Conservation (phyloP, 768 basidiomycete species). For the Termitomyces sp. region DNA sequence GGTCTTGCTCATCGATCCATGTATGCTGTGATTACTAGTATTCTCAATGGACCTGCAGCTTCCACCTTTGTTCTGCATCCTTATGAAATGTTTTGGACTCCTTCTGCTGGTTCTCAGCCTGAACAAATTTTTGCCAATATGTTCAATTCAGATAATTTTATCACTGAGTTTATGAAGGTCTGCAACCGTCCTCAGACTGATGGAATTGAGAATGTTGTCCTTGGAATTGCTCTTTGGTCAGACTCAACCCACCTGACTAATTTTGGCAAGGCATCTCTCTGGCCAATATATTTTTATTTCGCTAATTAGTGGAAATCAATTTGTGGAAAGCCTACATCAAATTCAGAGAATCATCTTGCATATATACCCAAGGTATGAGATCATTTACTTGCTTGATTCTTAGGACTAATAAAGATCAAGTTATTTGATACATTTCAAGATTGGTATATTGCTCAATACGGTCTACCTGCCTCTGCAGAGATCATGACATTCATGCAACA, state of each 20-base stretch:
- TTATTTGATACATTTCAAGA: slow-evolving; percentile 20
- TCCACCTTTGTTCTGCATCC: slow-evolving; percentile 15
- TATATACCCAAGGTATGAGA: too few relatives aligned
- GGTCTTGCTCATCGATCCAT: slow-evolving; percentile 27
- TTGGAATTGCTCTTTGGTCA: slow-evolving; percentile 29
- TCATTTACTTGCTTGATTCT: too few relatives aligned
- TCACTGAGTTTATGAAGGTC: background rate
- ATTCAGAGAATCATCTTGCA: too few relatives aligned
- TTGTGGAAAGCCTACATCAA: too few relatives aligned
- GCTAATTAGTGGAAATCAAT: too few relatives aligned
- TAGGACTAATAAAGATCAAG: slow-evolving; percentile 33
- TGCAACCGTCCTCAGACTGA: background rate
- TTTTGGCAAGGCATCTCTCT: slow-evolving; percentile 35
- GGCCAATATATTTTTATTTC: slow-evolving; percentile 36
- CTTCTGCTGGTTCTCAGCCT: background rate
- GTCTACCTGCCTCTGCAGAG: background rate
- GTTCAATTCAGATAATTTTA: background rate
- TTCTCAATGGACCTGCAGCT: slow-evolving; percentile 16
- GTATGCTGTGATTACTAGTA: slow-evolving; percentile 21
- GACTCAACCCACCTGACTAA: slow-evolving; percentile 35
- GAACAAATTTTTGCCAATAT: slow-evolving; percentile 6
- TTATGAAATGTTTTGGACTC: slow-evolving; percentile 19
- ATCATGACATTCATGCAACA: background rate
- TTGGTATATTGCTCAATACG: slow-evolving; percentile 9
- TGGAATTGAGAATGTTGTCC: background rate